Evolutionary conservation across 163 green algal species (phyloP), one percentile per base, ranked within the genome.

Genomic region (Prototheca cutis): DNA sequence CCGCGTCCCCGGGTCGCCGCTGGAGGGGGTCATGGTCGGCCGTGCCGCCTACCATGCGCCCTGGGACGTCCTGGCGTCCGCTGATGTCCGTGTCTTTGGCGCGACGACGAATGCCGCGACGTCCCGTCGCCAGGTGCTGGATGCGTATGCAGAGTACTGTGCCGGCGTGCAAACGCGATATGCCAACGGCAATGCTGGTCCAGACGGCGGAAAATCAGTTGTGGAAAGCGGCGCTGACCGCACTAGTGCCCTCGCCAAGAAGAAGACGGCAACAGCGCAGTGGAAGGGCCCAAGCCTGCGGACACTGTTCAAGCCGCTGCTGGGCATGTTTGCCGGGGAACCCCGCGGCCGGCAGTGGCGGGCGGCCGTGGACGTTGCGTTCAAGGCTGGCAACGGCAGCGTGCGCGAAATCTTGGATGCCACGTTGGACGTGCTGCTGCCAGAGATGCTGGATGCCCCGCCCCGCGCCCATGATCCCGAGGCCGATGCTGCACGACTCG

Each of bases 1-100:
- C 30, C 29, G 42, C 1, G 55, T 24, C n/a, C 6, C 15, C n/a
- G 17, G 23, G 18, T 17, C 10, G 8, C 25, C 27, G 6, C 28
- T 49, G 4, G 32, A 74, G 55, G 84, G 87, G 1, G 84, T 94
- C 23, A 95, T 96, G 89, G 84, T 96, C 40, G 89, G 89, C 2
- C 69, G 89, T 2, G 78, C 77, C 1, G 88, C 87, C 0, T 95
- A 93, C 73, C 83, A 91, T 57, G 67, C 84, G 53, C 84, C 87
- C 7, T 96, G 89, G 89, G 67, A 87, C 29, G 70, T 79, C 33
- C 74, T 95, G 53, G 67, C 63, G n/a, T 75, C 85, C 57, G 85
- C 82, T 40, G 84, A 89, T 61, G 45, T 62, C 1, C 36, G 53
- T 2, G 61, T 89, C 28, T 89, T 80, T 63, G 78, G 79, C 4